Conservation (phyloP, 441 rosid species). For the Populus hybrid region DNA sequence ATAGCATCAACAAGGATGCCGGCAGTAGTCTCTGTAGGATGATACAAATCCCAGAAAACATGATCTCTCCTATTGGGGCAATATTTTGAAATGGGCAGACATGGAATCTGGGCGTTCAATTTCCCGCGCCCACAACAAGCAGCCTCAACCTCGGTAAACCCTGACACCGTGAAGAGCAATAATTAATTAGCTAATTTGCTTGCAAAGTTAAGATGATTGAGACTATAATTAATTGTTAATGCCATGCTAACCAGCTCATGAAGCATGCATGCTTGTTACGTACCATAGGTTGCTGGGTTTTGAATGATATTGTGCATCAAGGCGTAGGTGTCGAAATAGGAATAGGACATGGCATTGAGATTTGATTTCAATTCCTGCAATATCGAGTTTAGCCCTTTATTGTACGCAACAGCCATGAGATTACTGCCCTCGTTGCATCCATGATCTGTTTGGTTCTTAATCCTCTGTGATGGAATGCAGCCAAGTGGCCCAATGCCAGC, state of each 20-base stretch:
- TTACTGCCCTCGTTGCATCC: constrained; percentile 31
- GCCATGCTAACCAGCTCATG: background rate
- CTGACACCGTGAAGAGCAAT: constrained; percentile 26
- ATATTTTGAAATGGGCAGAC: constrained; percentile 48
- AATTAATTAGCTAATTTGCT: background rate
- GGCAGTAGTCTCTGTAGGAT: constrained; percentile 49
- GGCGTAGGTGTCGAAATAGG: constrained; percentile 28
- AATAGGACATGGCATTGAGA: constrained; percentile 27
- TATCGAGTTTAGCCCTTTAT: constrained; percentile 21
- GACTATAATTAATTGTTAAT: background rate
- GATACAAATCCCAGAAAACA: constrained; percentile 71
- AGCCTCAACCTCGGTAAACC: constrained; percentile 53
- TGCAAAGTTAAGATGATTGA: no score
- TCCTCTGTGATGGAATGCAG: constrained; percentile 34
- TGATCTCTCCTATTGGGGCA: constrained; percentile 68
- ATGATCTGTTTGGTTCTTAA: constrained; percentile 5
- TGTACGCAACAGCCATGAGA: constrained; percentile 22
- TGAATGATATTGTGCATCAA: constrained; percentile 18
- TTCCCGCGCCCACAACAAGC: constrained; percentile 85
- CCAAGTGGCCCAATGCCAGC: constrained; percentile 32
- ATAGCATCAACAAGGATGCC: constrained; percentile 33
- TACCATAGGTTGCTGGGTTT: constrained; percentile 32
- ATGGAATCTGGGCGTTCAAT: constrained; percentile 51
- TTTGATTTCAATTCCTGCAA: constrained; percentile 25
- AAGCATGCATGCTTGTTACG: background rate